Base-by-base conservation (phyloP, 768 basidiomycete genomes). In the Lyophyllum semitale region DNA sequence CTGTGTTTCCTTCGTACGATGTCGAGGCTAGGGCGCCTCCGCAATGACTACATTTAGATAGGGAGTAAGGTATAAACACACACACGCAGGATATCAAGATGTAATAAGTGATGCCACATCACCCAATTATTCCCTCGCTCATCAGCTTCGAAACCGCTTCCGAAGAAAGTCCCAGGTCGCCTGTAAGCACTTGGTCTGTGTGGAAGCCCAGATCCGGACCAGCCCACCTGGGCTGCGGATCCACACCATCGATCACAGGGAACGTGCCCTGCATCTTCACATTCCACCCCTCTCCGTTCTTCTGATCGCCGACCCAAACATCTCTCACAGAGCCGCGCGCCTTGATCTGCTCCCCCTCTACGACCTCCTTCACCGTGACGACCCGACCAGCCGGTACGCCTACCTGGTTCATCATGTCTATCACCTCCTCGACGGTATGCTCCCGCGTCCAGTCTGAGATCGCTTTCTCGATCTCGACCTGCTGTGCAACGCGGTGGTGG, bases 201-300 rank as follows among this genome's bases (percentile, higher is more conserved):
- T 84, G 84, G 49, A 72, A 67, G 3, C 88, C 88, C n/a, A 89
- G 70, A 56, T 86, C 76, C 1, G 87, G 87, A 0, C 87, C 87
- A 25, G 85, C 87, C 86, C 86, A 89, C 57, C 74, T 78, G 1
- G 87, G 85, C 59, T 74, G 73, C 4, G 80, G 69, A 40, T 84
- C 76, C 25, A 80, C 80, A 13, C 84, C 85, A 54, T 87, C 80
- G 50, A 89, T 66, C 48, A 84, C 67, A 7, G 87, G 88, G 57
- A 84, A 84, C 25, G 85, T 84, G 25, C 78, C 78, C 37, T 79
- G 76, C 84, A 89, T 86, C 68, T 87, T 88, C 54, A 89, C 78
- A 37, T 68, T 80, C 87, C 87, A 88, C 1, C 83, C 59, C 33
- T 60, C 77, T 4, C 57, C 72, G 26, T 56, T 65, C 0, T 65